Conservation (phyloP, 352 stramenopile species). For the Plasmopara halstedii region DNA sequence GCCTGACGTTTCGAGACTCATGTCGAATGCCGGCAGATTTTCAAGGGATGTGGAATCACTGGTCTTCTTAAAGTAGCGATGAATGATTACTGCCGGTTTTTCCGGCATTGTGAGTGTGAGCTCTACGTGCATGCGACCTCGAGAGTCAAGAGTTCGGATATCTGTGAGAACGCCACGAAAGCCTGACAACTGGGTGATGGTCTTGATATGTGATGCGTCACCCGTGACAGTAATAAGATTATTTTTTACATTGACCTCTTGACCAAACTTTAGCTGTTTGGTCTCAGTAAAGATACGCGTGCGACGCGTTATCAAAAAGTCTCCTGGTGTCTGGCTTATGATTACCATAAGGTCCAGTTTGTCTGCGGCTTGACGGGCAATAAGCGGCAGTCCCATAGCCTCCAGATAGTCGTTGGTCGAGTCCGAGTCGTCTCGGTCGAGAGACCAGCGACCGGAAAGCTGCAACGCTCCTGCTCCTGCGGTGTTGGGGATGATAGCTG, state of each 20-base stretch:
- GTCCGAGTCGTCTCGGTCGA: constrained; percentile 83
- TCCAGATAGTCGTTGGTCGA: constrained; percentile 88
- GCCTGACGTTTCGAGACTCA: constrained; percentile 68
- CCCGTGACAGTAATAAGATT: constrained; percentile 83
- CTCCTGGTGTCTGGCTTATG: constrained; percentile 73
- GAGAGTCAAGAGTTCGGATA: constrained; percentile 61
- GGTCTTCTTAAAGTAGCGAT: constrained; percentile 83
- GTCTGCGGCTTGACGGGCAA: constrained; percentile 79
- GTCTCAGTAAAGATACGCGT: constrained; percentile 88
- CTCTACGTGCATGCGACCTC: constrained; percentile 77
- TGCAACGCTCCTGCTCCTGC: constrained; percentile 70
- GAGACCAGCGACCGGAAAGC: constrained; percentile 75
- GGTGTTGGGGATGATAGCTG: constrained; percentile 47
- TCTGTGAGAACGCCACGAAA: constrained; percentile 74
- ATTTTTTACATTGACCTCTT: constrained; percentile 84
- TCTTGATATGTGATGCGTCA: constrained; percentile 63
- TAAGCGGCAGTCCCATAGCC: constrained; percentile 81
- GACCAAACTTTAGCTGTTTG: constrained; percentile 80
- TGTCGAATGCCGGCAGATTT: constrained; percentile 83
- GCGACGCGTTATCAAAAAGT: constrained; percentile 82
- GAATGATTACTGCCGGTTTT: constrained; percentile 68
- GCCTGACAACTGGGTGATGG: constrained; percentile 70
- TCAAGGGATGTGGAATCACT: constrained; percentile 83
- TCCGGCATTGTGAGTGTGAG: constrained; percentile 69
- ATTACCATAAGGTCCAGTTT: constrained; percentile 87